phyloP scores from a whole-genome alignment of 495 filamentous ascomycete genomes.

The Podospora tetraspora region DNA sequence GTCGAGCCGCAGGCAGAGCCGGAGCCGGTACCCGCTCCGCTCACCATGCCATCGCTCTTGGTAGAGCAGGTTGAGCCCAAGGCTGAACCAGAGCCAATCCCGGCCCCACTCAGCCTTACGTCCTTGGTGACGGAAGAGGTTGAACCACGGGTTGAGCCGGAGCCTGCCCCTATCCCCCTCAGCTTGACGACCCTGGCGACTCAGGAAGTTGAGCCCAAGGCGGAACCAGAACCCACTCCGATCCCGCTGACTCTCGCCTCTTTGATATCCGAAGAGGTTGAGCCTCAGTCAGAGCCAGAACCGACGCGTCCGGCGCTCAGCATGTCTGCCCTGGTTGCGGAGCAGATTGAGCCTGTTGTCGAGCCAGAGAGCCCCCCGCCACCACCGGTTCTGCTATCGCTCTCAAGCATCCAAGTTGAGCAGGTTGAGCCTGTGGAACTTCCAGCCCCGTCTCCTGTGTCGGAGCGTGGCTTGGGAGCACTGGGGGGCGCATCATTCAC shows the following conservation, averaged over 20 bases:
- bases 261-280: neutral
- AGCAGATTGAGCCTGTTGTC: slow-evolving; percentile 24
- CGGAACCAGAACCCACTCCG: slow-evolving; percentile 20
- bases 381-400: slow-evolving; percentile 16
- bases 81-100: slow-evolving; percentile 18
- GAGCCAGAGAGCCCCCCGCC: slow-evolving; percentile 12
- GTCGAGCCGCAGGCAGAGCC: slow-evolving; percentile 25
- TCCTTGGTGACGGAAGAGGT: neutral
- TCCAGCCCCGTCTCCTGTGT: slow-evolving; percentile 5
- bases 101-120: neutral
- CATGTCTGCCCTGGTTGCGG: slow-evolving; percentile 27
- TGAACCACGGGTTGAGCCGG: neutral
- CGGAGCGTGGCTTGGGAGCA: slow-evolving; percentile 5
- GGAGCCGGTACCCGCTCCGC: slow-evolving; percentile 15
- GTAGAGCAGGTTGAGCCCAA: slow-evolving; percentile 27
- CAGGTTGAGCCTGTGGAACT: slow-evolving; percentile 22
- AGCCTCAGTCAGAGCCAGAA: neutral
- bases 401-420: slow-evolving; percentile 22
- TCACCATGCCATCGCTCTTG: slow-evolving; percentile 21
- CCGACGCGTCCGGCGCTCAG: slow-evolving; percentile 19
- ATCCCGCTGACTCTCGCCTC: neutral
- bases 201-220: slow-evolving; percentile 22
- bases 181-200: slow-evolving; percentile 13
- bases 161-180: slow-evolving; percentile 9
- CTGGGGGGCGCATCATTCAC: neutral